phyloP scores from a whole-genome alignment of 2,329 filamentous ascomycete species.

The Scedosporium boydii region DNA sequence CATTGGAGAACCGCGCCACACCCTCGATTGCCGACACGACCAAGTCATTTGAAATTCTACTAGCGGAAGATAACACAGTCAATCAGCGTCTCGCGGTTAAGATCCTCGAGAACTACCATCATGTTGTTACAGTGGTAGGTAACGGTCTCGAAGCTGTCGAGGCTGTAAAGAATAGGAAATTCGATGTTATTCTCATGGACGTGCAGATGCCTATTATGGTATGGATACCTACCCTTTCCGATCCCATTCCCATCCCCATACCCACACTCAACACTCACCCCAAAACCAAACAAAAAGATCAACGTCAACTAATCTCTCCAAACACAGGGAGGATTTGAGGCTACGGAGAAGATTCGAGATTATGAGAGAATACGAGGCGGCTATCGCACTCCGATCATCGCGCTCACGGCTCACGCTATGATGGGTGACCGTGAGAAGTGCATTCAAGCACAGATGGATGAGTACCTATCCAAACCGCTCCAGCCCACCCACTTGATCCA shows the following conservation, averaged over 20 bases:
- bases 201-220: conserved; percentile 99
- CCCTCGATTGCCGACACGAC: conserved; percentile 89
- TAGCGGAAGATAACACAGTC: conserved; percentile 95
- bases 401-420: conserved; percentile 96
- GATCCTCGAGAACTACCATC: conserved; percentile 94
- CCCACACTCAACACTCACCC: not conserved
- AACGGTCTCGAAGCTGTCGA: conserved; percentile 92
- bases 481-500: conserved; percentile 97
- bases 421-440: conserved; percentile 96
- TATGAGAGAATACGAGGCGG: conserved; percentile 77
- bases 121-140: conserved; percentile 83
- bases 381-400: conserved; percentile 87
- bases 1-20: conserved; percentile 84
- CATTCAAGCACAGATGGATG: conserved; percentile 98
- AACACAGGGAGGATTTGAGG: conserved; percentile 80
- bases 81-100: conserved; percentile 95
- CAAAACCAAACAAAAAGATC: too few relatives aligned
- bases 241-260: not conserved
- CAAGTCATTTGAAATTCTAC: conserved; percentile 86
- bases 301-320: not conserved
- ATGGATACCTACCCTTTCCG: conserved; percentile 22
- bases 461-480: conserved; percentile 92
- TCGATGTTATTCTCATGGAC: conserved; percentile 97
- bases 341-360: conserved; percentile 91
- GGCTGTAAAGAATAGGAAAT: conserved; percentile 82